Conservation (phyloP, 371 early-diverging fungal genomes). For the Catenaria anguillulae region DNA sequence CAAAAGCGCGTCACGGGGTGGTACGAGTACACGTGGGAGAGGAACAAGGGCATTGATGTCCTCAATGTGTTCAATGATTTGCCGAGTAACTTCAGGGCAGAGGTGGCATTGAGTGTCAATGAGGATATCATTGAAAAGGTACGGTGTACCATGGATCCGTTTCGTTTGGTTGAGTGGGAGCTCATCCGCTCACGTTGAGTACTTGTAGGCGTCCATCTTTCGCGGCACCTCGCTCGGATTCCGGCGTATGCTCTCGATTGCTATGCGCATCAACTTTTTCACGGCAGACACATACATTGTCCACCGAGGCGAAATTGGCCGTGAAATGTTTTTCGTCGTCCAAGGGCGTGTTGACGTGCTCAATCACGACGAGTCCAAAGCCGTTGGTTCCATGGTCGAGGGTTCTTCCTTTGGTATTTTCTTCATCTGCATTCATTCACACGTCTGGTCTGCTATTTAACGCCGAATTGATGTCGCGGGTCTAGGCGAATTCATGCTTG, state of each 20-base stretch:
- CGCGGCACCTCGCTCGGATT: slow-evolving; percentile 24
- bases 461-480: too few relatives aligned
- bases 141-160: too few relatives aligned
- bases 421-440: background rate
- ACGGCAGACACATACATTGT: slow-evolving; percentile 29
- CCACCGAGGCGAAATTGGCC: slow-evolving; percentile 23
- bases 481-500: slow-evolving; percentile 24
- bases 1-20: slow-evolving; percentile 27
- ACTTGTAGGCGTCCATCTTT: slow-evolving; percentile 18
- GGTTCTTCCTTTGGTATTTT: slow-evolving; percentile 26
- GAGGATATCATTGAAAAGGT: slow-evolving; percentile 28
- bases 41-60: slow-evolving; percentile 32
- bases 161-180: too few relatives aligned
- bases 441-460: too few relatives aligned
- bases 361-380: slow-evolving; percentile 16
- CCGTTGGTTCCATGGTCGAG: slow-evolving; percentile 25
- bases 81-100: slow-evolving; percentile 28
- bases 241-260: slow-evolving; percentile 22
- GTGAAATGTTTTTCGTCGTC: slow-evolving; percentile 31
- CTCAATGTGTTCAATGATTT: slow-evolving; percentile 27
- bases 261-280: slow-evolving; percentile 27
- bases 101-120: slow-evolving; percentile 29
- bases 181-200: too few relatives aligned
- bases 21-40: slow-evolving; percentile 33
- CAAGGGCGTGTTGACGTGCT: slow-evolving; percentile 31